Conservation (phyloP, 2,329 filamentous ascomycete species). For the Alternaria tenuissima region DNA sequence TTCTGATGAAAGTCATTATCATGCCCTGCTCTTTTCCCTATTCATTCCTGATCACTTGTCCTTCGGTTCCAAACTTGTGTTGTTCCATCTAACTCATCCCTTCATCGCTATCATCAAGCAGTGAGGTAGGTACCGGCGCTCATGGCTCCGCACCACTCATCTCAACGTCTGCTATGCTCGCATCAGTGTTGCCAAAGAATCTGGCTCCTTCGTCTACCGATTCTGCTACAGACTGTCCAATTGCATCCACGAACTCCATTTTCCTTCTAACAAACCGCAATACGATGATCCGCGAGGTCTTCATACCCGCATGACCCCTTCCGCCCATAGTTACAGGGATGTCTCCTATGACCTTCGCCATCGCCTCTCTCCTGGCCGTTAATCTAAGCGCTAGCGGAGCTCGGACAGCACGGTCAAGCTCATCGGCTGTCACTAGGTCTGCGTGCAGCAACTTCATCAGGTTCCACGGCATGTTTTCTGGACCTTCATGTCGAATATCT, state of each 20-base stretch:
- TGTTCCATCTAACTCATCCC: not conserved
- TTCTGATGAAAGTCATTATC: not conserved
- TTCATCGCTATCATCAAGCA: not conserved
- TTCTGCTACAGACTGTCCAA: not conserved
- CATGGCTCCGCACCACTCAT: not conserved
- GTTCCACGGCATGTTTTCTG: constrained; percentile 1
- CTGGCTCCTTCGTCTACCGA: not conserved
- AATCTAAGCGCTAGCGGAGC: constrained; percentile 10
- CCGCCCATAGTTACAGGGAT: not conserved
- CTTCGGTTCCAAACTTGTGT: not conserved
- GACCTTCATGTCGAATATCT: constrained; percentile 14
- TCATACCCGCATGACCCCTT: not conserved
- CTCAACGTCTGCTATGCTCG: not conserved
- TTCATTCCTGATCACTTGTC: not conserved
- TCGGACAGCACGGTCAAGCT: not conserved
- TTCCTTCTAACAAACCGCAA: not conserved
- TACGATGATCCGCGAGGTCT: not conserved
- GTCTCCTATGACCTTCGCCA: not conserved
- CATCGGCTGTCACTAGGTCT: constrained; percentile 12
- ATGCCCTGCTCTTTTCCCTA: not conserved
- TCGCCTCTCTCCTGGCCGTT: not conserved
- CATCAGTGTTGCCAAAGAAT: not conserved
- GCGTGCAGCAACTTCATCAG: constrained; percentile 14
- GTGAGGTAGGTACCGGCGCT: not conserved
- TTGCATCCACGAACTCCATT: not conserved